Evolutionary conservation across 2,329 filamentous ascomycete species (phyloP).

Genomic region (Chrysoporthe deuterocubensis): DNA sequence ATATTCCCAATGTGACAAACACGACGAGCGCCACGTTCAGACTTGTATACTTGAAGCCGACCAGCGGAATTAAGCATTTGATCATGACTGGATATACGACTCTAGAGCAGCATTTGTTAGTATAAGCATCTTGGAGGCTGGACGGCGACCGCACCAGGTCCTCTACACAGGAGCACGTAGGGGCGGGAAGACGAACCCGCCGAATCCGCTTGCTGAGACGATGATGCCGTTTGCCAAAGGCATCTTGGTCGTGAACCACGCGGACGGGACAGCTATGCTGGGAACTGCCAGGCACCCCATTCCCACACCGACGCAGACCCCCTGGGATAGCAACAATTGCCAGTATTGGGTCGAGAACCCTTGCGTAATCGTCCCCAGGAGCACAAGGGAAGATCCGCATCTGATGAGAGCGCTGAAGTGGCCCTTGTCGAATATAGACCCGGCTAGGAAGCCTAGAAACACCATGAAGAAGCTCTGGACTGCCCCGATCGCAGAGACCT

Average conservation of each 20-base stretch:
- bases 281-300: conserved; percentile 43
- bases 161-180: not conserved
- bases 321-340: conserved; percentile 37
- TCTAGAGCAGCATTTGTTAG: not conserved
- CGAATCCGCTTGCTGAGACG: conserved; percentile 31
- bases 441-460: conserved; percentile 44
- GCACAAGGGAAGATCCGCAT: conserved; percentile 41
- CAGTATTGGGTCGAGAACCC: conserved; percentile 49
- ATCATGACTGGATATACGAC: conserved; percentile 29
- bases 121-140: not conserved
- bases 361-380: conserved; percentile 50
- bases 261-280: conserved; percentile 41
- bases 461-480: conserved; percentile 48
- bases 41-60: conserved; percentile 24
- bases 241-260: conserved; percentile 44
- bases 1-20: conserved; percentile 22
- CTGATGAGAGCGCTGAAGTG: conserved; percentile 44
- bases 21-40: conserved; percentile 23
- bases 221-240: conserved; percentile 40
- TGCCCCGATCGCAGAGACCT: conserved; percentile 51
- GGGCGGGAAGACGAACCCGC: conserved; percentile 15
- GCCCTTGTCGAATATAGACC: conserved; percentile 49
- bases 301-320: conserved; percentile 39
- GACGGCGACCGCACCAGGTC: not conserved
- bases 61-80: conserved; percentile 19